phyloP scores from a whole-genome alignment of 805 yeast species.

The Candida palmyrensis region DNA sequence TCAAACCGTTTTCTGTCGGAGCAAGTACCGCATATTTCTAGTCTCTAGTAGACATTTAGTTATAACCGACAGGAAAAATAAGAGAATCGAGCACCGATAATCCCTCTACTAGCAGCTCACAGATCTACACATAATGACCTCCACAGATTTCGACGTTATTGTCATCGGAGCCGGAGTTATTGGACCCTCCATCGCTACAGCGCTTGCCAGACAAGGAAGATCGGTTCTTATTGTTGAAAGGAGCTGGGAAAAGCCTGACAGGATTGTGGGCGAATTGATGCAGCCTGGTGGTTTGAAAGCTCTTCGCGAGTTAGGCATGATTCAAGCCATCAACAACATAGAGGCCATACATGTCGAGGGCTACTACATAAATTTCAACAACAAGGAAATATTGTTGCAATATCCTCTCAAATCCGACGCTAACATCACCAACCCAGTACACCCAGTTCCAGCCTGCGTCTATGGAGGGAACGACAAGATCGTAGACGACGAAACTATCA shows the following conservation, averaged over 20 bases:
- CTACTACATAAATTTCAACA: slow-evolving; percentile 69
- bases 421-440: slow-evolving; percentile 36
- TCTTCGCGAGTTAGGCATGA: slow-evolving; percentile 76
- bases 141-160: slow-evolving; percentile 61
- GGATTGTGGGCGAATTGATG: slow-evolving; percentile 95
- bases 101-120: too few relatives aligned
- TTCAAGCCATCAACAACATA: slow-evolving; percentile 63
- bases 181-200: slow-evolving; percentile 91
- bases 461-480: slow-evolving; percentile 55
- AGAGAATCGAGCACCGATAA: too few relatives aligned
- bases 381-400: slow-evolving; percentile 52
- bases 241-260: slow-evolving; percentile 88
- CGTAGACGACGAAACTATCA: slow-evolving; percentile 42
- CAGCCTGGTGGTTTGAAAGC: slow-evolving; percentile 97
- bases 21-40: too few relatives aligned
- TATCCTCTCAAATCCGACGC: slow-evolving; percentile 61
- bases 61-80: too few relatives aligned
- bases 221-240: slow-evolving; percentile 76
- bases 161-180: slow-evolving; percentile 98
- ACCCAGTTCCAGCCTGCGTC: slow-evolving; percentile 52
- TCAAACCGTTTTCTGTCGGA: too few relatives aligned
- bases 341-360: slow-evolving; percentile 78
- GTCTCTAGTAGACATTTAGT: too few relatives aligned
- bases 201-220: slow-evolving; percentile 86
- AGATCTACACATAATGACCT: too few relatives aligned